Percentiles rank a stretch among this genome's conserved stretches.
Evolutionary conservation across 2,329 filamentous ascomycete species (phyloP).

Genomic region (Pleomassaria siparia): DNA sequence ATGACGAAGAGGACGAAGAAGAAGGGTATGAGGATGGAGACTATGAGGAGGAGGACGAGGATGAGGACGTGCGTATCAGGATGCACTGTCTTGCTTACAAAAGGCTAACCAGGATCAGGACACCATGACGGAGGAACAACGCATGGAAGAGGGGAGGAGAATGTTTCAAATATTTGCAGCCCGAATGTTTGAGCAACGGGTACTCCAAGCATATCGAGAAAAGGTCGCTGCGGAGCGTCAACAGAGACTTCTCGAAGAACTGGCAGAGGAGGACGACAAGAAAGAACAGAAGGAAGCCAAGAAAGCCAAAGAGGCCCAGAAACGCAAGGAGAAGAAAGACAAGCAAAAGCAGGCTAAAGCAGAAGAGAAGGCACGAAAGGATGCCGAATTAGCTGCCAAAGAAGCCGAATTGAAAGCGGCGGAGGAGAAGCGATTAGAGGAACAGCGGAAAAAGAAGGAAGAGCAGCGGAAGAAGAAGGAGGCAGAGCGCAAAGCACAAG

Average conservation of each 20-base stretch:
- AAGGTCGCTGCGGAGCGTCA: conserved; percentile 94
- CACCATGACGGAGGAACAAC: conserved; percentile 95
- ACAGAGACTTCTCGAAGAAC: conserved; percentile 83
- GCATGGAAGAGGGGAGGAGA: conserved; percentile 95
- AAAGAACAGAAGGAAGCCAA: conserved; percentile 83
- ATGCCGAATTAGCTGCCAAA: conserved; percentile 86
- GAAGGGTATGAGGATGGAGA: conserved; percentile 65
- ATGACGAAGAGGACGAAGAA: conserved; percentile 65
- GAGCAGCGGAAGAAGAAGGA: conserved; percentile 92
- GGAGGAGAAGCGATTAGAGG: conserved; percentile 77
- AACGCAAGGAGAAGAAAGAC: conserved; percentile 90
- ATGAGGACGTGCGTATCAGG: conserved; percentile 35
- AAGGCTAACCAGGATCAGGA: conserved; percentile 61
- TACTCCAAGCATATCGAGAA: conserved; percentile 95
- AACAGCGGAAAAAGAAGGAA: conserved; percentile 79
- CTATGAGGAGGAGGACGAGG: conserved; percentile 39
- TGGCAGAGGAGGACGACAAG: conserved; percentile 79
- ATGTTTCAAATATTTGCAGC: conserved; percentile 99
- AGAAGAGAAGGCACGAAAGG: conserved; percentile 86
- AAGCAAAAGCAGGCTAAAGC: conserved; percentile 85
- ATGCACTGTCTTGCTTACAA: conserved; percentile 12
- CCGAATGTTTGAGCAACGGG: conserved; percentile 97
- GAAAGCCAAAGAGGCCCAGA: conserved; percentile 90
- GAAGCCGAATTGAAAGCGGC: conserved; percentile 74
- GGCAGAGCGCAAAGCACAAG: conserved; percentile 83